Percentiles rank a stretch among this genome's conserved stretches.
phyloP scores from a whole-genome alignment of 805 yeast genomes.

The Candida krabiensis region DNA sequence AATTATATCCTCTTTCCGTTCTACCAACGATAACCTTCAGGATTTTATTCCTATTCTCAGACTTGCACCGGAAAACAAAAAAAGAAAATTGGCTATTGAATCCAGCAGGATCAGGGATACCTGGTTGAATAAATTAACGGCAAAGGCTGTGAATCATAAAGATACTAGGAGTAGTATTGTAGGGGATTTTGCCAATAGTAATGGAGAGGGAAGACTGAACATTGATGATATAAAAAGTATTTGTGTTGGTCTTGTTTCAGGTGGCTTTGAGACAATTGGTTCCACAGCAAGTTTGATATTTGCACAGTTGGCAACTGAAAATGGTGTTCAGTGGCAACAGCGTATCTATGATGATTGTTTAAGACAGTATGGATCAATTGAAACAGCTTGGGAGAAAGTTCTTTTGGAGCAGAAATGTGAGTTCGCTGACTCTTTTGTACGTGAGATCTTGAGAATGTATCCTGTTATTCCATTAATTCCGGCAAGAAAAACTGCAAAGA shows the following conservation, averaged over 20 bases:
- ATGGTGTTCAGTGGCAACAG: conserved; percentile 21
- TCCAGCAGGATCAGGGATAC: conserved; percentile 31
- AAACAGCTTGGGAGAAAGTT: conserved; percentile 18
- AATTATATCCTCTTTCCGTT: conserved; percentile 32
- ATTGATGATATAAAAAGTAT: conserved; percentile 22
- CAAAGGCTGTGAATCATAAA: conserved; percentile 23
- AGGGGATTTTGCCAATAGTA: conserved; percentile 34
- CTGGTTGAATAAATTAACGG: conserved; percentile 32
- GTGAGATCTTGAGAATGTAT: conserved; percentile 24
- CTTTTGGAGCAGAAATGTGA: conserved; percentile 20
- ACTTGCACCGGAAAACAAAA: conserved; percentile 30
- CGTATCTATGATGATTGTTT: conserved; percentile 16
- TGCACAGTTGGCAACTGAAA: conserved; percentile 14
- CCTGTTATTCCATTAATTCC: conserved; percentile 24
- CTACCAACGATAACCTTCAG: conserved; percentile 38
- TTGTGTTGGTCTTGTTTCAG: conserved; percentile 26
- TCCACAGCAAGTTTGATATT: conserved; percentile 19
- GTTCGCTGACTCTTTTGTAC: conserved; percentile 20
- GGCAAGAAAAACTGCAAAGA: conserved; percentile 21
- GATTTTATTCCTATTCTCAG: conserved; percentile 38
- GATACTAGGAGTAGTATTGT: conserved; percentile 34
- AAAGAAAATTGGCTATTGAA: conserved; percentile 26
- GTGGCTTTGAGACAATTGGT: conserved; percentile 26
- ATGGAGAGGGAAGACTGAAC: conserved; percentile 20
- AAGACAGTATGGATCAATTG: conserved; percentile 14